phyloP scores from a whole-genome alignment of 2,329 filamentous ascomycete species.

The Teratosphaeria zuluensis region DNA sequence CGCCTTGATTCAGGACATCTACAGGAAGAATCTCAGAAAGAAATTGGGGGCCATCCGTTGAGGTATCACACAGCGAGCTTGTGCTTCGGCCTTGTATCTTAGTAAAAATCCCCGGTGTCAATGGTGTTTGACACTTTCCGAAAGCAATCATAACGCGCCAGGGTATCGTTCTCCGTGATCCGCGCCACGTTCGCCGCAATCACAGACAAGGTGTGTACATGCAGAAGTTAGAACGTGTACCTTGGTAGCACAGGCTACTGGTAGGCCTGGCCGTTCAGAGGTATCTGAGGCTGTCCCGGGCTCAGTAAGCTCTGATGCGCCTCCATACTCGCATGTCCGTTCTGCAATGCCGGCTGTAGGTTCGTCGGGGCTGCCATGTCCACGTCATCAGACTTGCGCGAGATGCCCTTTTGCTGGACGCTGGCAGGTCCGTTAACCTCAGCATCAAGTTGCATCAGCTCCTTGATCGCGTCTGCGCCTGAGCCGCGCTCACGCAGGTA shows the following conservation, averaged over 20 bases:
- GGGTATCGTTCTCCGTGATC: not conserved
- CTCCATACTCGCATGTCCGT: not conserved
- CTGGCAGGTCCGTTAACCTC: constrained; percentile 66
- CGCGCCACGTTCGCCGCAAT: no score
- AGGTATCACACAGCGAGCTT: not conserved
- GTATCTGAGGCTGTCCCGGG: not conserved
- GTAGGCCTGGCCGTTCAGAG: not conserved
- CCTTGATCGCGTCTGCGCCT: constrained; percentile 72
- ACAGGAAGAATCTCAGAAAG: not conserved
- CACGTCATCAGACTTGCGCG: not conserved
- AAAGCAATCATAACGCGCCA: not conserved
- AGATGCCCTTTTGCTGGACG: constrained; percentile 4
- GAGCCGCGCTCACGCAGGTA: constrained; percentile 72
- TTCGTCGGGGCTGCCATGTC: not conserved
- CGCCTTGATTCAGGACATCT: not conserved
- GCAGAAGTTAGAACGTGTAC: no score
- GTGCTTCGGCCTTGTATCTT: no score
- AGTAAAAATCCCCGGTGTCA: not conserved
- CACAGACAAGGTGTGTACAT: no score
- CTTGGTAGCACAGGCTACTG: not conserved
- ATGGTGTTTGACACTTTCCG: not conserved
- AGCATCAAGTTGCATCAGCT: constrained; percentile 72
- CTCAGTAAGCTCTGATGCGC: not conserved
- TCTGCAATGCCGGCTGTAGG: not conserved
- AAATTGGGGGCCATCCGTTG: not conserved